Conservation (phyloP, 1,284 basidiomycete genomes). For the Agaricales sp. region DNA sequence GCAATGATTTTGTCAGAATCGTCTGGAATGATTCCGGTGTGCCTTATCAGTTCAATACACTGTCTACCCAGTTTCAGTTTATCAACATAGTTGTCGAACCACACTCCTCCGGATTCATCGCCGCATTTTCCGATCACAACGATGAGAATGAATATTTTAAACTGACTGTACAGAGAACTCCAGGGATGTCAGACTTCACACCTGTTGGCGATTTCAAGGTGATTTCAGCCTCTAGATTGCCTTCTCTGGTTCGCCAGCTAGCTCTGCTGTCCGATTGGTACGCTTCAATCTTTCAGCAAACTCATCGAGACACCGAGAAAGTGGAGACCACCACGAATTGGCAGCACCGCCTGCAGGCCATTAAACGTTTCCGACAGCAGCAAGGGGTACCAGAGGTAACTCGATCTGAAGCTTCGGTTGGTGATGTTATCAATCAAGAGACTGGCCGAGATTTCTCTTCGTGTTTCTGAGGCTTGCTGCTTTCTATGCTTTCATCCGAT, state of each 20-base stretch:
- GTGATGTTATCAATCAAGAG: background rate
- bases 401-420: background rate
- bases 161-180: slow-evolving; percentile 76
- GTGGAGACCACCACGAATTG: slow-evolving; percentile 86
- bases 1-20: slow-evolving; percentile 92
- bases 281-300: slow-evolving; percentile 72
- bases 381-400: background rate
- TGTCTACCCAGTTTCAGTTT: slow-evolving; percentile 92
- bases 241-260: slow-evolving; percentile 77
- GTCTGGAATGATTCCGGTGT: slow-evolving; percentile 94
- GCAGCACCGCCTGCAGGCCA: slow-evolving; percentile 71
- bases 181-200: slow-evolving; percentile 85
- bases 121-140: slow-evolving; percentile 66
- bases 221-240: slow-evolving; percentile 77
- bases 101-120: slow-evolving; percentile 77
- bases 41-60: slow-evolving; percentile 85
- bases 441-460: background rate
- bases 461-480: background rate
- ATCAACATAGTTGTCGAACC: slow-evolving; percentile 97
- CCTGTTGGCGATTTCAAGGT: slow-evolving; percentile 90
- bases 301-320: slow-evolving; percentile 54
- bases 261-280: slow-evolving; percentile 84
- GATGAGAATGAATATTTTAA: slow-evolving; percentile 91
- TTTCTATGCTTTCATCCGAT: background rate
- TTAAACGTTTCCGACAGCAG: slow-evolving; percentile 47